These are phyloP conservation scores for Leccinum uliginosum DNA, from an alignment of 768 basidiomycete species.

Conservation along the genomic window DNA sequence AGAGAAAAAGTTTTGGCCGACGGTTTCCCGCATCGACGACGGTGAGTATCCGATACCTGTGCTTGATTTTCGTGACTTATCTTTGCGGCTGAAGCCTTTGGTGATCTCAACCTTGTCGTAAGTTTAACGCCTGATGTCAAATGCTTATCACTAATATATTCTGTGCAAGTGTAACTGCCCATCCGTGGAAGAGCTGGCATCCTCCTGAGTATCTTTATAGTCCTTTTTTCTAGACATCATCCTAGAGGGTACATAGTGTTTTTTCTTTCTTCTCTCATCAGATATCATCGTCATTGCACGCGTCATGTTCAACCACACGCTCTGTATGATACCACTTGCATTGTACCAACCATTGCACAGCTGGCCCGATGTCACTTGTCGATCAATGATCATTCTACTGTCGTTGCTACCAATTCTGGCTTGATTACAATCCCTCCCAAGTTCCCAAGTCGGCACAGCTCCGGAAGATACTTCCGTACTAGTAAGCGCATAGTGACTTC, in stretches of 20 bases:
- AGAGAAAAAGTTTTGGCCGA: conserved; percentile 96
- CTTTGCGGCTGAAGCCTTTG: conserved; percentile 60
- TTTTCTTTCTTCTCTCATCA: conserved; percentile 44
- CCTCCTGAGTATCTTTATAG: conserved; percentile 20
- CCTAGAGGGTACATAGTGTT: conserved; percentile 31
- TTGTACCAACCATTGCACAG: conserved; percentile 16
- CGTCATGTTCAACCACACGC: conserved; percentile 67
- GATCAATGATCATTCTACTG: conserved; percentile 10
- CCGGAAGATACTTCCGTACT: conserved; percentile 37
- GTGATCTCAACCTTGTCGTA: conserved; percentile 86
- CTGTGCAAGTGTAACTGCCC: conserved; percentile 73
- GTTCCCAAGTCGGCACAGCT: conserved; percentile 34
- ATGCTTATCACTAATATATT: conserved; percentile 8
- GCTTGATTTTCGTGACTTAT: conserved; percentile 1
- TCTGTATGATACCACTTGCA: conserved; percentile 30
- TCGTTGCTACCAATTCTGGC: conserved; percentile 7
- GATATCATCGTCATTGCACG: conserved; percentile 34
- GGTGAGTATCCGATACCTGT: conserved; percentile 45
- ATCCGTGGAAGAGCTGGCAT: conserved; percentile 73
- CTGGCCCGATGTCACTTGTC: conserved; percentile 15
- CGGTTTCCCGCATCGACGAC: conserved; percentile 89
- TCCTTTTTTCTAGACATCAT: conserved; percentile 21
- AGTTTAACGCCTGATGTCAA: conserved; percentile 31
- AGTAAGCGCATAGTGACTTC: conserved; percentile 46
- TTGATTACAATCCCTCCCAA: conserved; percentile 20